Conservation (phyloP, 2,329 filamentous ascomycete genomes). For the Endothia cerciana region DNA sequence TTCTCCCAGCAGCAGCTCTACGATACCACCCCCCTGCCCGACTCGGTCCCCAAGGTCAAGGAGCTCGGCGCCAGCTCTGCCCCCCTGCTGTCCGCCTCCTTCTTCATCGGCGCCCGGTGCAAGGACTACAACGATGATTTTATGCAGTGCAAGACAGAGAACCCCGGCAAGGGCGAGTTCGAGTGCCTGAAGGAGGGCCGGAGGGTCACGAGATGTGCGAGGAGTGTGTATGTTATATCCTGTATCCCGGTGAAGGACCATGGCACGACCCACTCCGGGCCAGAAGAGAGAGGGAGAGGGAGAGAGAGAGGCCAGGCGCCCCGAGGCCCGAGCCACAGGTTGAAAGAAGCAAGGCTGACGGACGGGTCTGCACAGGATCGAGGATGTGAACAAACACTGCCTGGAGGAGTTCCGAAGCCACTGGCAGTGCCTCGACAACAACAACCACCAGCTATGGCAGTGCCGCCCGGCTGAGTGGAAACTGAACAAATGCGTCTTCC, state of each 20-base stretch:
- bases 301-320: background rate
- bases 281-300: background rate
- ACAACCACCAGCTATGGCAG: slow-evolving; percentile 98
- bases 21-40: slow-evolving; percentile 94
- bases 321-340: background rate
- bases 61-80: slow-evolving; percentile 94
- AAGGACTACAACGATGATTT: slow-evolving; percentile 96
- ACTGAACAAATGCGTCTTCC: slow-evolving; percentile 93
- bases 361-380: slow-evolving; percentile 62
- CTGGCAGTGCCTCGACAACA: slow-evolving; percentile 94
- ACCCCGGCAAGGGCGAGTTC: slow-evolving; percentile 86
- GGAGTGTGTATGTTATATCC: slow-evolving; percentile 81
- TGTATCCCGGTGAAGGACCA: background rate
- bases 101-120: slow-evolving; percentile 97
- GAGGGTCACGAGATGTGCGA: slow-evolving; percentile 94
- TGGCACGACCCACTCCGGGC: background rate
- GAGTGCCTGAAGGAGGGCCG: slow-evolving; percentile 96
- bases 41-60: slow-evolving; percentile 87
- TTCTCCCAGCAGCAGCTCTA: slow-evolving; percentile 94
- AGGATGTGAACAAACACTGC: slow-evolving; percentile 96
- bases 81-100: slow-evolving; percentile 87
- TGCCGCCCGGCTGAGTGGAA: slow-evolving; percentile 87
- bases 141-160: slow-evolving; percentile 99
- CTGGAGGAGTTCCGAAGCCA: slow-evolving; percentile 88
- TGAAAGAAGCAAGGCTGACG: slow-evolving; percentile 12